These are phyloP conservation scores for Scleromitrula shiraiana DNA, from an alignment of 2,329 filamentous ascomycete genomes.

Conservation along the genomic window DNA sequence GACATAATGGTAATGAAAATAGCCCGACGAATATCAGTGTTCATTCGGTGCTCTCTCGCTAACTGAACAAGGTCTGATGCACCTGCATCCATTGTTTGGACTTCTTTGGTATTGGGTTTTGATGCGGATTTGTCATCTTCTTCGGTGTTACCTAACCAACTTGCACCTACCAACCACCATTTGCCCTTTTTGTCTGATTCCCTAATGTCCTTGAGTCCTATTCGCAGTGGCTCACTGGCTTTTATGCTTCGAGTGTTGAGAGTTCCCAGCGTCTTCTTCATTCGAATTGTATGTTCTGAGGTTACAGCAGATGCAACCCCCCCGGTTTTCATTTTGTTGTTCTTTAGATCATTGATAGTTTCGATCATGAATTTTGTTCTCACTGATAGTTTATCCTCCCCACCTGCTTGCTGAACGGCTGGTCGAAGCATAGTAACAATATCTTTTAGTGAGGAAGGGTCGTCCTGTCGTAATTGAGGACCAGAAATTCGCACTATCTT, in stretches of 20 bases:
- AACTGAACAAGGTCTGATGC: constrained; percentile 29
- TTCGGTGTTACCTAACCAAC: constrained; percentile 52
- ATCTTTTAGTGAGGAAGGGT: constrained; percentile 80
- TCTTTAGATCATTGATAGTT: constrained; percentile 88
- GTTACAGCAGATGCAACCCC: constrained; percentile 62
- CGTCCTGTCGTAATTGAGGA: constrained; percentile 76
- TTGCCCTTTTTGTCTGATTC: constrained; percentile 82
- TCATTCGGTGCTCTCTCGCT: constrained; percentile 31
- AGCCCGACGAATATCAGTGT: constrained; percentile 40
- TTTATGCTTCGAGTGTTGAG: constrained; percentile 63
- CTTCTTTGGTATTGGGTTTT: neutral
- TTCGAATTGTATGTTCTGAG: constrained; percentile 75
- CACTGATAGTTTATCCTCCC: constrained; percentile 66
- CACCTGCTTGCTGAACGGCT: constrained; percentile 59
- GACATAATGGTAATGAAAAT: constrained; percentile 91
- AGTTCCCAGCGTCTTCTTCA: constrained; percentile 80
- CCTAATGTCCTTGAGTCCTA: constrained; percentile 74
- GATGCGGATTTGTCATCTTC: constrained; percentile 23
- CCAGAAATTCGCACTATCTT: constrained; percentile 78
- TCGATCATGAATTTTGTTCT: constrained; percentile 97
- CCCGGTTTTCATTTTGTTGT: constrained; percentile 78
- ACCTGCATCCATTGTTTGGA: constrained; percentile 29
- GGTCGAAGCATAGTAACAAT: constrained; percentile 75
- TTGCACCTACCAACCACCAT: constrained; percentile 98
- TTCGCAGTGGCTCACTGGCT: constrained; percentile 71